phyloP scores from a whole-genome alignment of 2,329 filamentous ascomycete species.

The Trichoderma polysporum region DNA sequence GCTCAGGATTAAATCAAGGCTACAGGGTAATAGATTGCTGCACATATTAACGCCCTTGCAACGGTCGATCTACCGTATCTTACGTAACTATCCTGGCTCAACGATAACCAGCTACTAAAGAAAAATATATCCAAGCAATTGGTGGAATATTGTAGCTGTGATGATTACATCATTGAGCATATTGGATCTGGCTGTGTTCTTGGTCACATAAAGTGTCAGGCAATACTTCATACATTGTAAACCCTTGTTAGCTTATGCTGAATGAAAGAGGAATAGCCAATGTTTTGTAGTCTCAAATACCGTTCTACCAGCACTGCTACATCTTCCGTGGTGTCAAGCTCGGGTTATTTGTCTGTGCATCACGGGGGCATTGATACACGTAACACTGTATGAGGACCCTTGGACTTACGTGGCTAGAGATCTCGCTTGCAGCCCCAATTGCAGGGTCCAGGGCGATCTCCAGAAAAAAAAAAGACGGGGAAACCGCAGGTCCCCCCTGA shows the following conservation, averaged over 20 bases:
- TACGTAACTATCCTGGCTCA: neutral
- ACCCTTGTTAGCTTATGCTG: no score
- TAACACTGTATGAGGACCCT: neutral
- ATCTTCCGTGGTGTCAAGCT: neutral
- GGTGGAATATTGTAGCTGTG: no score
- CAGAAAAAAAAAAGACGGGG: neutral
- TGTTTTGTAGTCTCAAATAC: neutral
- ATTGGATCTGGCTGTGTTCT: neutral
- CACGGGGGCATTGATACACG: neutral
- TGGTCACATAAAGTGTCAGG: no score
- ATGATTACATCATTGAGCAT: neutral
- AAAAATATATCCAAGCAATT: no score
- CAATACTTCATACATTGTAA: no score
- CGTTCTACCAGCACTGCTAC: neutral
- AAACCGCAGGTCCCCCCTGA: neutral
- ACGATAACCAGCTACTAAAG: neutral
- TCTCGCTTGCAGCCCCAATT: slow-evolving; percentile 12
- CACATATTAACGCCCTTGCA: neutral
- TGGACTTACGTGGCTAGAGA: slow-evolving; percentile 2
- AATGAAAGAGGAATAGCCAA: no score
- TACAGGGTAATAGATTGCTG: neutral
- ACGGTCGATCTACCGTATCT: neutral
- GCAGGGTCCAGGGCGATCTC: slow-evolving; percentile 10
- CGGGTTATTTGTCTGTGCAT: neutral
- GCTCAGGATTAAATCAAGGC: neutral